A percentile compares a stretch with the other conserved stretches of the same genome.
Conservation (phyloP, 208 protist genomes). For the Leishmania braziliensis region DNA sequence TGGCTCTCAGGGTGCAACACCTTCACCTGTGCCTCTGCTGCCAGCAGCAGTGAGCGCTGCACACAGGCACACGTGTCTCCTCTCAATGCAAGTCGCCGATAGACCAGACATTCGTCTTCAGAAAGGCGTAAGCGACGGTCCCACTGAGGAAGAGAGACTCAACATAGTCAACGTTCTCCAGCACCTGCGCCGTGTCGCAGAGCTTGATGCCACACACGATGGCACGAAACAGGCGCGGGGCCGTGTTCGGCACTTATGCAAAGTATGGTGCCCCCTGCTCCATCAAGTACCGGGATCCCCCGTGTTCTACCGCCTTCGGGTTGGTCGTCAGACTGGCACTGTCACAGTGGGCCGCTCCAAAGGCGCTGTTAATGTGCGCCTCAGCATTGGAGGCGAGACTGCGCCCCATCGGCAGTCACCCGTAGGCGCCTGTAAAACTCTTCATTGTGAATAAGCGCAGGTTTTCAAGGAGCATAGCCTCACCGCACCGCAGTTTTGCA, state of each 20-base stretch:
- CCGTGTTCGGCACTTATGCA: conserved; percentile 88
- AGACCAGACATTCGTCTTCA: conserved; percentile 76
- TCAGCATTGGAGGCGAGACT: conserved; percentile 95
- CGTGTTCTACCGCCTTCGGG: conserved; percentile 70
- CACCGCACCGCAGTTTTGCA: conserved; percentile 69
- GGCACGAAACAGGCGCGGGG: conserved; percentile 92
- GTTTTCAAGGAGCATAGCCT: conserved; percentile 99
- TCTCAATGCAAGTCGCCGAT: conserved; percentile 97
- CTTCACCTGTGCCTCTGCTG: conserved; percentile 95
- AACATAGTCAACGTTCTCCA: conserved; percentile 98
- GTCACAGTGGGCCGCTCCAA: conserved; percentile 98
- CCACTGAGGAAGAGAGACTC: conserved; percentile 98
- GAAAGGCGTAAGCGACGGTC: conserved; percentile 99
- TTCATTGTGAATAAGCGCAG: conserved; percentile 99
- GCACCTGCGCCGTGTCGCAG: conserved; percentile 98
- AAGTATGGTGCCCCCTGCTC: conserved; percentile 99
- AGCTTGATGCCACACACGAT: conserved; percentile 98
- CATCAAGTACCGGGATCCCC: conserved; percentile 98
- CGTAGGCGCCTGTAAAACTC: conserved; percentile 85
- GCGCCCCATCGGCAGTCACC: conserved; percentile 81
- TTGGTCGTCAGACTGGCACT: conserved; percentile 92
- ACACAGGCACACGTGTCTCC: conserved; percentile 47
- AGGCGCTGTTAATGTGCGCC: conserved; percentile 99
- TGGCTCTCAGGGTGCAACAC: conserved; percentile 97
- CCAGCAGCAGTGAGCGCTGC: conserved; percentile 91